Percentiles rank a stretch among this genome's conserved stretches.
Evolutionary conservation across 2,329 filamentous ascomycete genomes (phyloP).

Genomic region (Lecanicillium sp.): DNA sequence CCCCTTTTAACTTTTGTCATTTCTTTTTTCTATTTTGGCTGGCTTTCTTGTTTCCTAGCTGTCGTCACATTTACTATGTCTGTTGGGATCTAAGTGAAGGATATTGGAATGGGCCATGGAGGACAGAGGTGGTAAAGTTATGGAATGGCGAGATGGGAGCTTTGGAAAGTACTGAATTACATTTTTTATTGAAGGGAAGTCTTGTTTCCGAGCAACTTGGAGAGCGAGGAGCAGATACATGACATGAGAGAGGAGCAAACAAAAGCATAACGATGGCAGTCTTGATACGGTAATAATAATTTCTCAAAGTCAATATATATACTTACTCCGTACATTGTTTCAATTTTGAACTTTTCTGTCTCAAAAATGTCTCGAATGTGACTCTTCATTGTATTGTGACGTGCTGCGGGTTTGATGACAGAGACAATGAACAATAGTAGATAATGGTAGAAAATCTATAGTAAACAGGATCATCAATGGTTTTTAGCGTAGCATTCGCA

Average conservation of each 20-base stretch:
- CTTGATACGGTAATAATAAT: constrained; percentile 10
- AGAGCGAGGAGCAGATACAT: neutral
- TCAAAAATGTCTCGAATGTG: too few species aligned
- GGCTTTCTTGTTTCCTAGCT: neutral
- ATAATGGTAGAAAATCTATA: too few species aligned
- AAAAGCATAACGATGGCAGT: too few species aligned
- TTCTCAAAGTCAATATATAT: too few species aligned
- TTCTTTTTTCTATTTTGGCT: neutral
- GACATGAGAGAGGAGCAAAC: neutral
- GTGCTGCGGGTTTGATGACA: too few species aligned
- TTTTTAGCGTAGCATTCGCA: too few species aligned
- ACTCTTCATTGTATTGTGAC: too few species aligned
- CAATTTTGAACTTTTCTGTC: too few species aligned
- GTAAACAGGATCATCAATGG: too few species aligned
- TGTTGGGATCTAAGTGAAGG: neutral
- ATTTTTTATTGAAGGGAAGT: constrained; percentile 1
- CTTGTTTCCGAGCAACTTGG: neutral
- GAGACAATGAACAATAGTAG: too few species aligned
- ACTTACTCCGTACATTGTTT: too few species aligned
- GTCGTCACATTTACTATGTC: neutral
- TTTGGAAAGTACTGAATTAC: neutral
- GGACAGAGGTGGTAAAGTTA: constrained; percentile 3
- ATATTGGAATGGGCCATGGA: neutral
- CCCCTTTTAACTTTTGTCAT: constrained; percentile 4
- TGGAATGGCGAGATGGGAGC: neutral